phyloP scores from a whole-genome alignment of 1,284 basidiomycete genomes.

The Marasmius tenuissimus region DNA sequence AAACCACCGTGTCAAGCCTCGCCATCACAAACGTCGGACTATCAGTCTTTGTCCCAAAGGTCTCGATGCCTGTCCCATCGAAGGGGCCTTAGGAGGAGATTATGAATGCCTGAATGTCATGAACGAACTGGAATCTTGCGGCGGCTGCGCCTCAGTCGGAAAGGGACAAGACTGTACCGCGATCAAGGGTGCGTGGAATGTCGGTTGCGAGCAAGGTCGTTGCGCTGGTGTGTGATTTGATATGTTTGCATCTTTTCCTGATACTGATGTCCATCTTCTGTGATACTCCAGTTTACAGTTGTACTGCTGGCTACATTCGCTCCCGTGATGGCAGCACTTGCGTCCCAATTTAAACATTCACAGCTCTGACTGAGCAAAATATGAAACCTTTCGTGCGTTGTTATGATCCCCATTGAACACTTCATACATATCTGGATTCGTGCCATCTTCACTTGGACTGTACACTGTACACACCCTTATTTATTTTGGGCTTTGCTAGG shows the following conservation, averaged over 20 bases:
- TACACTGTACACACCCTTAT: too few species aligned
- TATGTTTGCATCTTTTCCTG: constrained; percentile 5
- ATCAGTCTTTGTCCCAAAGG: constrained; percentile 53
- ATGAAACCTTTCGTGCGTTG: not conserved
- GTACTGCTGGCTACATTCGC: constrained; percentile 53
- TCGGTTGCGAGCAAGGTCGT: constrained; percentile 61
- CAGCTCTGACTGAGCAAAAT: not conserved
- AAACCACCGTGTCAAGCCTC: constrained; percentile 26
- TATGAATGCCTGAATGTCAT: constrained; percentile 65
- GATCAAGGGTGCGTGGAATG: constrained; percentile 64
- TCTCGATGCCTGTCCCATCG: constrained; percentile 63
- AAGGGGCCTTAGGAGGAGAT: constrained; percentile 38
- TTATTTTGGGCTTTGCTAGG: too few species aligned
- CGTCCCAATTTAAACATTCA: constrained; percentile 37
- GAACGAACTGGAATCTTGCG: constrained; percentile 64
- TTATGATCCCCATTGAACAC: too few species aligned
- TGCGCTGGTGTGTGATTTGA: constrained; percentile 51
- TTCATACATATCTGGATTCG: too few species aligned
- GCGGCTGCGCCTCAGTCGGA: constrained; percentile 67
- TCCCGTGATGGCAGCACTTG: constrained; percentile 53
- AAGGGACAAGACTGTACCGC: constrained; percentile 71
- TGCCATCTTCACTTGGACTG: too few species aligned
- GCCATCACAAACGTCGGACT: constrained; percentile 36
- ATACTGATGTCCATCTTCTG: constrained; percentile 10
- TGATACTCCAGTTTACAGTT: constrained; percentile 52